A percentile compares a stretch with the other conserved stretches of the same genome.
These are phyloP conservation scores for Thielaviopsis euricoi DNA, from an alignment of 2,329 filamentous ascomycete genomes.

Conservation along the genomic window DNA sequence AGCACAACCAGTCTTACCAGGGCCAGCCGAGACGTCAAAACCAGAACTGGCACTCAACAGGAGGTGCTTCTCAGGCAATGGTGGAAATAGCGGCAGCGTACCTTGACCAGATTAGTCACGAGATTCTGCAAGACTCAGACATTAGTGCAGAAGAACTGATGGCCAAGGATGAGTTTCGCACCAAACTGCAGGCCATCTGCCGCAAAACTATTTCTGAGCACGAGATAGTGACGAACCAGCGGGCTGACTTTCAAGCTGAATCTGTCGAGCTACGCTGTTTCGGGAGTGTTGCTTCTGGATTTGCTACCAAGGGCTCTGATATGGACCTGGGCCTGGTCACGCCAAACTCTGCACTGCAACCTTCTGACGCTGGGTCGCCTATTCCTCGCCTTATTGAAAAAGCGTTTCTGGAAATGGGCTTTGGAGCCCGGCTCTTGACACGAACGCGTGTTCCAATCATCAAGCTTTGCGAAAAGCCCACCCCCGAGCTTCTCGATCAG, in stretches of 20 bases:
- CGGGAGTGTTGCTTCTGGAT: constrained; percentile 69
- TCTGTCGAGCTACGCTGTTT: constrained; percentile 61
- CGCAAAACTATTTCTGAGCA: constrained; percentile 37
- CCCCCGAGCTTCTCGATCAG: constrained; percentile 39
- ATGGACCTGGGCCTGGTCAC: constrained; percentile 76
- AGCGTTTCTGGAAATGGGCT: constrained; percentile 51
- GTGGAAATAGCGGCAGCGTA: background rate
- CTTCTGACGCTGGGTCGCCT: constrained; percentile 37
- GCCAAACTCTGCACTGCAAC: constrained; percentile 36
- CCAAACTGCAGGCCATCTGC: constrained; percentile 47
- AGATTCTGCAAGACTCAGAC: constrained; percentile 39
- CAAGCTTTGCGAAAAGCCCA: constrained; percentile 63
- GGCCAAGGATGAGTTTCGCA: constrained; percentile 56
- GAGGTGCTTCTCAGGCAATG: background rate
- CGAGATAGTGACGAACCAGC: constrained; percentile 27
- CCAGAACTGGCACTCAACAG: background rate
- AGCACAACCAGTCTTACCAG: background rate
- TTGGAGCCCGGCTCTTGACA: constrained; percentile 61
- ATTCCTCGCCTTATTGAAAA: constrained; percentile 65
- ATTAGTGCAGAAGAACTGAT: constrained; percentile 47
- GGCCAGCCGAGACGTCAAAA: background rate
- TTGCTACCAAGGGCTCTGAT: constrained; percentile 75
- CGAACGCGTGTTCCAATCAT: constrained; percentile 74
- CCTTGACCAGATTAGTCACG: constrained; percentile 9
- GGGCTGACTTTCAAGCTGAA: constrained; percentile 30